Evolutionary conservation across 148 eudicot species (phyloP).

Genomic region (Camellia lanceoleosa): DNA sequence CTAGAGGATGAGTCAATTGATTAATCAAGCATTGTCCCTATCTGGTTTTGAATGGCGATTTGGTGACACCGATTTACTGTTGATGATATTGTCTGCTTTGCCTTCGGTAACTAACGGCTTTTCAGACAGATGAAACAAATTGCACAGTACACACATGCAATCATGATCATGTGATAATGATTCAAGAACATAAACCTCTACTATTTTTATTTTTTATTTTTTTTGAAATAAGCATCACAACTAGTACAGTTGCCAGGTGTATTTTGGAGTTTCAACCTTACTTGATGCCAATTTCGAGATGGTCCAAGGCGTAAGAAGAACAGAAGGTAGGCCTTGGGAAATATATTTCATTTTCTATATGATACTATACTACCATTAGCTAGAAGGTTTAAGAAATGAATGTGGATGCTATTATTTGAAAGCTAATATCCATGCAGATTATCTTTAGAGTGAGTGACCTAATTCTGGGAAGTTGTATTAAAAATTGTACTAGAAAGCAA

Average conservation of each 20-base stretch:
- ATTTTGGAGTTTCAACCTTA: constrained; percentile 92
- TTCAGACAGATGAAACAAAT: constrained; percentile 9
- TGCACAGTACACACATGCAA: not conserved
- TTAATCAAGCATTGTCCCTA: constrained; percentile 9
- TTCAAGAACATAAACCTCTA: not conserved
- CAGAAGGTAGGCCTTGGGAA: no score
- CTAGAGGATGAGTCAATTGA: constrained; percentile 13
- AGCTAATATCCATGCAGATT: no score
- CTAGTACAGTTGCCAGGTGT: constrained; percentile 47
- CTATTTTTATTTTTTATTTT: not conserved
- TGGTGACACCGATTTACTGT: constrained; percentile 78
- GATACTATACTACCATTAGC: no score
- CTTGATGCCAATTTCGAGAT: constrained; percentile 72
- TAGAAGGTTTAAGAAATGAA: no score
- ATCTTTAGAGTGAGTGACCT: no score
- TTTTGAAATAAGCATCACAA: not conserved
- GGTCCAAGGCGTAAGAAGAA: constrained; percentile 88
- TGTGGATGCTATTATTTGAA: no score
- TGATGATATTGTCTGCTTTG: constrained; percentile 93
- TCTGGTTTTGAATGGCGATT: constrained; percentile 40
- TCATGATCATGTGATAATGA: constrained; percentile 9
- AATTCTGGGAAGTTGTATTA: no score
- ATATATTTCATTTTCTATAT: no score
- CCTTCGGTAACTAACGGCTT: constrained; percentile 54
- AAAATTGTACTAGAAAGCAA: no score